Conservation (phyloP, 2,329 filamentous ascomycete genomes). For the Penicillium sp. region DNA sequence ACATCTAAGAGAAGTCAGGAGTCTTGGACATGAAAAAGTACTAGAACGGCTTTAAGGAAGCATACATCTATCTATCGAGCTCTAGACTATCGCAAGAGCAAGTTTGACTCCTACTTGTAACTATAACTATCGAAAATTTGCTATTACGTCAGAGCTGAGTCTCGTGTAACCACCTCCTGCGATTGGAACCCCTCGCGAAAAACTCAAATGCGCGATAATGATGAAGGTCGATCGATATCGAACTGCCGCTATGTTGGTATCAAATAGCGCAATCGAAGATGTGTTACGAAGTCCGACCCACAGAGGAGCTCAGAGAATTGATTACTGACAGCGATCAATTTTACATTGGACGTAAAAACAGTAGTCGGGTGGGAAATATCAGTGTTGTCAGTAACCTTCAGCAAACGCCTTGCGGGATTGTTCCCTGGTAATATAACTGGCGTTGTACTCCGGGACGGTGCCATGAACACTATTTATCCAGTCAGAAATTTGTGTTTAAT, state of each 20-base stretch:
- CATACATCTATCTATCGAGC: background rate
- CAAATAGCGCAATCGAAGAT: background rate
- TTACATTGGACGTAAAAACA: no score
- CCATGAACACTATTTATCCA: background rate
- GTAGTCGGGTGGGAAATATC: no score
- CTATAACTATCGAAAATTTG: background rate
- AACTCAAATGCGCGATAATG: background rate
- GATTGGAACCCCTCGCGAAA: background rate
- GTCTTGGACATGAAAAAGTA: background rate
- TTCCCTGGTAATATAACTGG: background rate
- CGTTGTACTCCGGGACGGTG: background rate
- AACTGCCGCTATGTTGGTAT: background rate
- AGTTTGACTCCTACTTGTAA: background rate
- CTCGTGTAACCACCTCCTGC: background rate
- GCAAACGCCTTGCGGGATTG: background rate
- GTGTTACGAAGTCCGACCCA: no score
- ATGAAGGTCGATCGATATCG: background rate
- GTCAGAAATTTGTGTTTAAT: background rate
- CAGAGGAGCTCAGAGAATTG: no score
- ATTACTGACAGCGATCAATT: no score
- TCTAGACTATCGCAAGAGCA: background rate
- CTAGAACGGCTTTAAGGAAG: background rate
- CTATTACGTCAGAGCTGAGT: background rate
- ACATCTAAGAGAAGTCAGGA: background rate
- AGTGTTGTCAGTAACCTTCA: no score